Base-by-base conservation (phyloP, 306 rosid genomes). In the Abrus pulchellus region DNA sequence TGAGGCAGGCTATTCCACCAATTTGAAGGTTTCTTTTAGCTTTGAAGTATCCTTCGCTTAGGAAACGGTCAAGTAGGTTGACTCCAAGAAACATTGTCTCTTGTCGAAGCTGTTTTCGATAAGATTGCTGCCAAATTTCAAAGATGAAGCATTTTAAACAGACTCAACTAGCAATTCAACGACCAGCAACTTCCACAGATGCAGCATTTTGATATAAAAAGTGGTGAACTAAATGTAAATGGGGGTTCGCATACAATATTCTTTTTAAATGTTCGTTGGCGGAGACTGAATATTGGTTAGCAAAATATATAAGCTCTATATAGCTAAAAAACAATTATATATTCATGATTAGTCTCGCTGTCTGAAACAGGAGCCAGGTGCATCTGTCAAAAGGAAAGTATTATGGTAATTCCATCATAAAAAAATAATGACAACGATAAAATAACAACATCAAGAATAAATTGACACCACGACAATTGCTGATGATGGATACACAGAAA, bases 1-100 rank as follows among this genome's bases (percentile, higher is more conserved):
- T 87, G 36, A 95, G 87, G 79, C 97, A 90, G 49, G 99, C 96
- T 74, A 95, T 84, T 76, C 97, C 99, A 71, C 85, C 92, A 70
- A 88, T 88, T 78, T 93, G 94, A 87, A 95, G 92, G 76, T 27
- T 76, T 65, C 80, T 78, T 80, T 72, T 84, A 77, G 70, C 73
- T 79, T 85, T 83, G 88, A 95, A 93, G 88, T 84, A 90, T 81
- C 99, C 99, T 87, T 87, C 89, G 89, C 87, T 82, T 78, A 95
- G 82, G 78, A 95, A 89, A 80, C 93, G 90, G 80, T 95, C 98
- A 33, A 95, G 85, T 34, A 95, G 94, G 84, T 86, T 59, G 63
- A 90, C 93, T 83, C 93, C 97, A 48, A 95, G 88, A 86, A 93
- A 95, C 86, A 85, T 71, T 2, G 99, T 95, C 92, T 93, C 99